A percentile compares a stretch with the other conserved stretches of the same genome.
Conservation (phyloP, 108 stramenopile genomes). For the Skeletonema menzelii region DNA sequence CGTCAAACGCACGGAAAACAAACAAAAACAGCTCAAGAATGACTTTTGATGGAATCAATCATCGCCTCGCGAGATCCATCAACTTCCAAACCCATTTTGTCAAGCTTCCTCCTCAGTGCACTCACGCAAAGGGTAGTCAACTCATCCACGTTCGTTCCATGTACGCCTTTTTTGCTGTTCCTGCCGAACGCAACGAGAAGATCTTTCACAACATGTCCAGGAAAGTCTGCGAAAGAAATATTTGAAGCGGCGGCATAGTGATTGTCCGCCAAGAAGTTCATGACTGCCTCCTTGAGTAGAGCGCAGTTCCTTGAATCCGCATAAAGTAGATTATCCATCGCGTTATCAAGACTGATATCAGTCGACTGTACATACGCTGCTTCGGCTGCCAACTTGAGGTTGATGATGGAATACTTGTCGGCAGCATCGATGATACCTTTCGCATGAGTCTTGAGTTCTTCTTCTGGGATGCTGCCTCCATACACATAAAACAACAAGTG, state of each 20-base stretch:
- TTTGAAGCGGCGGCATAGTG: not conserved
- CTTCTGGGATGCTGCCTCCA: too few relatives aligned
- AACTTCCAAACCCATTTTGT: constrained; percentile 6
- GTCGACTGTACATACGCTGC: constrained; percentile 5
- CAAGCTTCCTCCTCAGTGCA: constrained; percentile 8
- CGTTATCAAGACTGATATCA: not conserved
- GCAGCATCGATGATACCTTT: too few relatives aligned
- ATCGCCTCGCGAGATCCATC: constrained; percentile 5
- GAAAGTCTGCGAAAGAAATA: not conserved
- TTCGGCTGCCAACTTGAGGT: too few relatives aligned
- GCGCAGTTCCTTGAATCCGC: constrained; percentile 6
- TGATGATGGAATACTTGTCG: too few relatives aligned
- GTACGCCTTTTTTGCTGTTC: not conserved
- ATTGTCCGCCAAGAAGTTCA: constrained; percentile 19
- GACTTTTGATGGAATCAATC: not conserved
- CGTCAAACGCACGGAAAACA: not conserved
- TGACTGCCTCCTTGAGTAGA: constrained; percentile 10
- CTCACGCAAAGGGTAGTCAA: not conserved
- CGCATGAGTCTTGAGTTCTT: too few relatives aligned
- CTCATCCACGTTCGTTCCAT: not conserved
- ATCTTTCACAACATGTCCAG: not conserved
- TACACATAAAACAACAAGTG: too few relatives aligned
- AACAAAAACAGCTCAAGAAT: not conserved
- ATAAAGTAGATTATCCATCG: not conserved
- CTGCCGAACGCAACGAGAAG: not conserved